Evolutionary conservation across 345 rosid genomes (phyloP).

Genomic region (Gossypium australe): DNA sequence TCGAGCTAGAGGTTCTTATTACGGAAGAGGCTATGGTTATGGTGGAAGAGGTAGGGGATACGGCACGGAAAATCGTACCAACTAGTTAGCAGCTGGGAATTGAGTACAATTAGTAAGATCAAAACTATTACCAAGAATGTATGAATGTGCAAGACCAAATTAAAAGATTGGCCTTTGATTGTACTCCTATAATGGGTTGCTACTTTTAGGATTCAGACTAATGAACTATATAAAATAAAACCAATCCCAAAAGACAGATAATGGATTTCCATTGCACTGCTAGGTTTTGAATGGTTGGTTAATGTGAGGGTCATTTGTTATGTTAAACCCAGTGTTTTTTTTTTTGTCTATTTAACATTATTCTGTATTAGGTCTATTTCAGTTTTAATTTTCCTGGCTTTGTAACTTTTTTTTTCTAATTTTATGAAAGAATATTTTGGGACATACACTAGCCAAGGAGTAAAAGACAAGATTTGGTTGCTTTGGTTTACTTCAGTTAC

Average conservation of each 20-base stretch:
- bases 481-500: no score
- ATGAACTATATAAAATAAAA: slow-evolving; percentile 1
- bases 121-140: not conserved
- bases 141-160: not conserved
- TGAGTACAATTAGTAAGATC: not conserved
- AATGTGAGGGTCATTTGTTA: not conserved
- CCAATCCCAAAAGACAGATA: not conserved
- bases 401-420: not conserved
- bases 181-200: not conserved
- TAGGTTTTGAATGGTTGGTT: not conserved
- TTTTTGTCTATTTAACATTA: not conserved
- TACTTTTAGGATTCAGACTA: not conserved
- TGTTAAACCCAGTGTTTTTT: not conserved
- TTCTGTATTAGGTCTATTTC: not conserved
- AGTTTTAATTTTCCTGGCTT: not conserved
- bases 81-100: not conserved
- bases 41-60: slow-evolving; percentile 23
- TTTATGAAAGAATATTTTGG: not conserved
- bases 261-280: not conserved
- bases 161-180: not conserved
- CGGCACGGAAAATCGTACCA: slow-evolving; percentile 3
- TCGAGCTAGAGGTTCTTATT: slow-evolving; percentile 19
- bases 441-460: not conserved
- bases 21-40: slow-evolving; percentile 23
- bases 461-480: no score